Evolutionary conservation across 495 filamentous ascomycete genomes (phyloP).

Genomic region (Tuber melanosporum): DNA sequence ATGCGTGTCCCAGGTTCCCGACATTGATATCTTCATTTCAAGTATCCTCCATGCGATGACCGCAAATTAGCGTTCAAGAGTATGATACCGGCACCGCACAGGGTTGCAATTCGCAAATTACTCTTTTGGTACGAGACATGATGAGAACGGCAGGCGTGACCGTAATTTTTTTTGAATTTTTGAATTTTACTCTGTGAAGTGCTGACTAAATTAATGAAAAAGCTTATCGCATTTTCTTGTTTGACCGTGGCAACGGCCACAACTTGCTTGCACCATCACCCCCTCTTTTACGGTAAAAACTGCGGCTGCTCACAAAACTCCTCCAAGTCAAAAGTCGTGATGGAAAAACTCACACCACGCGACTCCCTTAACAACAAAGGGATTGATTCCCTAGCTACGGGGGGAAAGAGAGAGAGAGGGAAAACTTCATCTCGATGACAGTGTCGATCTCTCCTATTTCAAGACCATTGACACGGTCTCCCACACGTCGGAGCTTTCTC

Average conservation of each 20-base stretch:
- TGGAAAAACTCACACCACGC: neutral
- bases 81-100: neutral
- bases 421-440: constrained; percentile 34
- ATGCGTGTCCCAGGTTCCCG: neutral
- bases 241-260: neutral
- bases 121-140: neutral
- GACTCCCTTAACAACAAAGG: neutral
- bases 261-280: neutral
- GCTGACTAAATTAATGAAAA: neutral
- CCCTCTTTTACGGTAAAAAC: constrained; percentile 21
- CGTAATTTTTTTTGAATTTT: neutral
- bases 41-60: neutral
- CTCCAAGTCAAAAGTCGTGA: constrained; percentile 17
- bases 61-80: neutral
- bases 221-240: neutral
- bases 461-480: constrained; percentile 17
- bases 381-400: neutral
- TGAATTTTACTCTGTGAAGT: neutral
- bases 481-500: constrained; percentile 38
- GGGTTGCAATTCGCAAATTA: neutral
- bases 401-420: constrained; percentile 11
- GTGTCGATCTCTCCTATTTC: constrained; percentile 27
- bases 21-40: neutral
- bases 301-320: constrained; percentile 16
- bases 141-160: neutral